phyloP scores from a whole-genome alignment of 768 basidiomycete species.

The Lactarius indigo region DNA sequence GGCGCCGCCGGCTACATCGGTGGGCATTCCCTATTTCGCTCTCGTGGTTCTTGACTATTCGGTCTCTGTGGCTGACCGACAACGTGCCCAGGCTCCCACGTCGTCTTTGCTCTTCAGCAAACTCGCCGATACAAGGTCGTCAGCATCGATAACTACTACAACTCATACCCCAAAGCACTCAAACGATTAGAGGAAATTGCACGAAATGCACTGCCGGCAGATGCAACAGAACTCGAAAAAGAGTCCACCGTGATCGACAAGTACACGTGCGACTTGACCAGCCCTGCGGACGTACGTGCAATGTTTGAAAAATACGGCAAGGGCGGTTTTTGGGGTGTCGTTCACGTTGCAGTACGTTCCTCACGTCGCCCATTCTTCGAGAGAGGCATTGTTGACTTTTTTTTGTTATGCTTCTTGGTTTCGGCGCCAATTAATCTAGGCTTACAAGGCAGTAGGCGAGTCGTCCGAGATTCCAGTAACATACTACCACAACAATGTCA shows the following conservation, averaged over 20 bases:
- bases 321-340: constrained; percentile 93
- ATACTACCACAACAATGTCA: constrained; percentile 94
- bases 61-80: constrained; percentile 17
- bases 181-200: constrained; percentile 78
- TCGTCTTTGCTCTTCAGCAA: constrained; percentile 81
- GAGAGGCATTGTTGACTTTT: neutral
- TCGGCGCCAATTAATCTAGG: constrained; percentile 43
- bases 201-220: constrained; percentile 59
- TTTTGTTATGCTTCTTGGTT: neutral
- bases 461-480: constrained; percentile 88
- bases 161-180: constrained; percentile 77
- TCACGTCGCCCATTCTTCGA: neutral
- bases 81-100: constrained; percentile 73
- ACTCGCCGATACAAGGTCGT: constrained; percentile 90
- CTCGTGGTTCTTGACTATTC: constrained; percentile 11
- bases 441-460: constrained; percentile 97
- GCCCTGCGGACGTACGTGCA: constrained; percentile 60
- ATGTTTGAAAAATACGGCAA: constrained; percentile 85
- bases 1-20: constrained; percentile 92
- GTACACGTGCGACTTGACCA: constrained; percentile 70
- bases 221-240: constrained; percentile 63
- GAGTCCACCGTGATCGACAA: constrained; percentile 72
- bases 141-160: constrained; percentile 93
- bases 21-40: constrained; percentile 32
- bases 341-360: constrained; percentile 84